Evolutionary conservation across 768 basidiomycete genomes (phyloP), one percentile per base, ranked within the genome.

Genomic region (Termitomyces sp.): DNA sequence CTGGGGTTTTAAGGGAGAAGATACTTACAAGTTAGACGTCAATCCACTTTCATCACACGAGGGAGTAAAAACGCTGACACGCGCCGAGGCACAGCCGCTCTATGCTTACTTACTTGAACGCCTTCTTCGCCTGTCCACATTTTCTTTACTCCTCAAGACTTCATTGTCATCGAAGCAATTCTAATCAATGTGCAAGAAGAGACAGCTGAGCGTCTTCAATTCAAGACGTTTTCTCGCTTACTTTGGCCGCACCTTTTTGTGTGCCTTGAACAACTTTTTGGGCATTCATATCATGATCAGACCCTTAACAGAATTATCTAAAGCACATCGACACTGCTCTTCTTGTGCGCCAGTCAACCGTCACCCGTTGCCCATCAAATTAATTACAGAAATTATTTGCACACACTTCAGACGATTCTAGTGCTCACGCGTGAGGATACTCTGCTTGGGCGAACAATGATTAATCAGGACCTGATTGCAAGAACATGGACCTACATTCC

Each of bases 81-180:
- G 57, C 59, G 57, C 59, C 61, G 50, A 61, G 54, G 58, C 52
- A 66, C 62, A 58, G 63, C 63, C 65, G 58, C 57, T n/a, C 48
- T 30, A 20, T 59, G 55, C 63, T 63, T 16, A 52, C 61, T 61
- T 48, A 64, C 65, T 61, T 62, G 56, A n/a, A 43, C 41, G 23
- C 56, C 48, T 53, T 62, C 60, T 56, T 53, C 62, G 50, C 47
- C 32, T 30, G 49, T 60, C 60, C 61, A 63, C 50, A 41, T 23
- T 13, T 51, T 28, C 46, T 43, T 53, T 51, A 56, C 49, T 36
- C 55, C 55, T 40, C n/a, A 55, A 56, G 46, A 20, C 41, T 56
- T 54, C 51, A 50, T 49, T 13, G 28, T 54, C 55, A 54, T 49
- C 6, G 47, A 40, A 36, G 36, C 49, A 46, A 52, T 41, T 13